Base-by-base conservation (phyloP, 805 yeast species). In the Candida golubevii region DNA sequence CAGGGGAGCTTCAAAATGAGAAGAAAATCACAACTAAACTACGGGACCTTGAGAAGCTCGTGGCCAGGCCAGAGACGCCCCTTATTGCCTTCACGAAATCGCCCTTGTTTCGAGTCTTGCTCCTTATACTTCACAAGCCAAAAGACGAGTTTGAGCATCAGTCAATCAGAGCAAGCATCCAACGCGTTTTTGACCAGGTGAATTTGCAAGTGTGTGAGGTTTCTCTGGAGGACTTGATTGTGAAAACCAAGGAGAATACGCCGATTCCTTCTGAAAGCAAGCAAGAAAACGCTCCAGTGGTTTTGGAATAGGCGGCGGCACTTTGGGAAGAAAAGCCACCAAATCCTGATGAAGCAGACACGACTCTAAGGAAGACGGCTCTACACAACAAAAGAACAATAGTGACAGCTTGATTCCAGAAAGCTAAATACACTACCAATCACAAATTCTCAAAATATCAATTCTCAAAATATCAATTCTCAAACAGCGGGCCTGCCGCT, bases 61-160 rank as follows among this genome's bases (percentile, higher is more conserved):
- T 50, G 44, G 29, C 40, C 26, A 36, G 39, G 15, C 15, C 48
- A 33, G 42, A 52, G 8, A 49, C 65, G 41, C 75, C 75, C 7
- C 50, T 54, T 27, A 54, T 67, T 27, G 52, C 67, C 2, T 49
- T 68, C 9, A 44, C 53, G 12, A 66, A 61, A 44, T 64, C 71
- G 33, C 58, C 54, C 36, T 47, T 69, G 33, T 56, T 61, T 35
- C 55, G 69, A 35, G 60, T 61, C 12, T 49, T 71, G 44, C 59
- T 71, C 11, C 48, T 67, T 39, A 53, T 56, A 2, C 51, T 59
- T 41, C 61, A 72, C 46, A 60, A 57, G 46, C 65, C 67, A 5
- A 38, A 45, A 14, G 63, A 58, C 31, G 14, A 35, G 23, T 56
- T 58, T 41, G 49, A 52, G 2, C 35, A 51, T 37, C 41, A 31